Evolutionary conservation across 2,329 filamentous ascomycete genomes (phyloP), one percentile per base, ranked within the genome.

Genomic region (Trichoderma koningii): DNA sequence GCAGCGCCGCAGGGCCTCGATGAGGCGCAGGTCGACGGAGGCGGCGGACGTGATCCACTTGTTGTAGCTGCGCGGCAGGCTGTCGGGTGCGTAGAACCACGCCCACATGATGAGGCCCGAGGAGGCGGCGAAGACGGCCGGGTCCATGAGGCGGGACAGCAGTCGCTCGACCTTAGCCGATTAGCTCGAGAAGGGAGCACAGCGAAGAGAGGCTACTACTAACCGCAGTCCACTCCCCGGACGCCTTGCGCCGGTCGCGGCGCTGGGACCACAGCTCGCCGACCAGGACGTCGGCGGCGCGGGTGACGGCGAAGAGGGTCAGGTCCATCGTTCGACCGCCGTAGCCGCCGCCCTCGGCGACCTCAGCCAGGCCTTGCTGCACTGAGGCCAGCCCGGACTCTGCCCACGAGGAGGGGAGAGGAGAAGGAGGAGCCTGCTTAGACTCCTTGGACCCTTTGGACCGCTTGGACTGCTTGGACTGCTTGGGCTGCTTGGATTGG

Each of bases 41-140:
- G 92, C 92, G 3, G 89, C 90, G 23, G 88, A 87, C 47, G 84
- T 86, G 70, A 96, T 95, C 92, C 92, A 96, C 73, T 87, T 89
- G 71, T 87, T 89, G 78, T 96, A 96, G 47, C 88, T 83, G 30
- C 79, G 82, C 2, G 92, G 92, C 1, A 96, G 82, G 21, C 85
- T 83, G 42, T 85, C 81, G 0, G 92, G 91, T 10, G 81, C 75
- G 78, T 94, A 96, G 74, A 96, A 89, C 90, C 91, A 96, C 19
- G 91, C 85, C 89, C 91, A 94, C 92, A 96, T 96, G 69, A 96
- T 88, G 44, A 91, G 78, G 23, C 88, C 89, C 45, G 85, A 87
- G 21, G 90, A 93, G 41, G 83, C 75, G 51, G 89, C 86, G 75
- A 96, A 96, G 19, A 93, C 78, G 6, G 84, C 77, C 4, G 90